phyloP scores from a whole-genome alignment of 2,329 filamentous ascomycete genomes.

The Scedosporium dehoogii region DNA sequence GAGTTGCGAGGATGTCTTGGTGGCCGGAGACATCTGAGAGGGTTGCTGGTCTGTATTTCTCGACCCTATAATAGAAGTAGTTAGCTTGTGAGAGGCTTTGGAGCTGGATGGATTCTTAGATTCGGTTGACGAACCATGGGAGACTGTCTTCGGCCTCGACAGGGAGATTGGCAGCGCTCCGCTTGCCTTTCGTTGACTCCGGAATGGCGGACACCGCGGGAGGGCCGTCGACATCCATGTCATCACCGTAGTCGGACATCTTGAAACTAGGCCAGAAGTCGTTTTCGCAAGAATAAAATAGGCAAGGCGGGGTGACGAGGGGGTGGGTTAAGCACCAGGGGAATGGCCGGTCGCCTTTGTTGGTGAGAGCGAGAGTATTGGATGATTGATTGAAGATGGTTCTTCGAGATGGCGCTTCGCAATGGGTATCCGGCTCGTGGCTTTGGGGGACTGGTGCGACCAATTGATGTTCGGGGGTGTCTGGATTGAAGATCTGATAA shows the following conservation, averaged over 20 bases:
- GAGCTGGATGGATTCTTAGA: not conserved
- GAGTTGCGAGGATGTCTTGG: slow-evolving; percentile 92
- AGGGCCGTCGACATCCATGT: slow-evolving; percentile 50
- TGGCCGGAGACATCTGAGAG: slow-evolving; percentile 92
- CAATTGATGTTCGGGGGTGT: not conserved
- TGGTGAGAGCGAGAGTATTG: too few species aligned
- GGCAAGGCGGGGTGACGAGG: not conserved
- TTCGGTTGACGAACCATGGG: slow-evolving; percentile 57
- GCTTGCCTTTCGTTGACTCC: slow-evolving; percentile 76
- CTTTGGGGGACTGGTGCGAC: too few species aligned
- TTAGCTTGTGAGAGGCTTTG: slow-evolving; percentile 5
- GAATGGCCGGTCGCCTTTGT: too few species aligned
- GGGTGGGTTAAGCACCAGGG: too few species aligned
- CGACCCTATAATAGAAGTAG: slow-evolving; percentile 52
- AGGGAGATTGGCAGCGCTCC: slow-evolving; percentile 83
- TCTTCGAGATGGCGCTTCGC: too few species aligned
- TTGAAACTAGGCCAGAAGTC: slow-evolving; percentile 8
- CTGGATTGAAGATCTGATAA: too few species aligned
- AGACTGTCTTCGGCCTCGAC: slow-evolving; percentile 89
- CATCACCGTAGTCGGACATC: slow-evolving; percentile 49
- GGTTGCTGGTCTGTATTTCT: slow-evolving; percentile 88
- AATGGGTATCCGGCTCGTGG: too few species aligned
- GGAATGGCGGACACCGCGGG: slow-evolving; percentile 17
- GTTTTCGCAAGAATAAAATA: not conserved
- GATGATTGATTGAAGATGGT: too few species aligned